A percentile compares a stretch with the other conserved stretches of the same genome.
Evolutionary conservation across 352 stramenopile genomes (phyloP).

Genomic region (Peronosclerospora sorghi): DNA sequence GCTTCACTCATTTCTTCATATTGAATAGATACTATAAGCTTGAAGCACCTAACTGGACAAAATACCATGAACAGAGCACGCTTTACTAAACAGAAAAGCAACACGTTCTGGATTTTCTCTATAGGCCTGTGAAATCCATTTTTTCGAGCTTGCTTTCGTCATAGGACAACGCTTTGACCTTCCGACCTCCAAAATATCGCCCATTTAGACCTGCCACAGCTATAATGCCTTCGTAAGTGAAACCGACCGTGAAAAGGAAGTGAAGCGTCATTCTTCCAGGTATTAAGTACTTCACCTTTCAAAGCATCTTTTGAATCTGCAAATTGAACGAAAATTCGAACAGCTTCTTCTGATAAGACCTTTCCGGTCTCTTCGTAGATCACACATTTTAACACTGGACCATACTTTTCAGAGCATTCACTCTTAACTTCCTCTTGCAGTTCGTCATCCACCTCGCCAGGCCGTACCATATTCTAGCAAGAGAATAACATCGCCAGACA

Average conservation of each 20-base stretch:
- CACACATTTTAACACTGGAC: constrained; percentile 61
- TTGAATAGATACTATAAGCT: too few relatives aligned
- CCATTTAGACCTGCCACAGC: constrained; percentile 73
- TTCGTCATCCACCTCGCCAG: constrained; percentile 82
- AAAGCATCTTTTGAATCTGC: constrained; percentile 45
- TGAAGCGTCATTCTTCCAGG: too few relatives aligned
- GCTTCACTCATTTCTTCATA: too few relatives aligned
- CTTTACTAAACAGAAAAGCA: constrained; percentile 2
- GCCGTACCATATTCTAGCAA: constrained; percentile 85
- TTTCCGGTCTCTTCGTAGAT: constrained; percentile 53
- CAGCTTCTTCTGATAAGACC: constrained; percentile 51
- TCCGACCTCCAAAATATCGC: constrained; percentile 83
- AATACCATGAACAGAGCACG: neutral
- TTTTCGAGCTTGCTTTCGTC: constrained; percentile 70
- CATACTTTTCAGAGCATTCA: constrained; percentile 79
- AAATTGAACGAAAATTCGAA: constrained; percentile 88
- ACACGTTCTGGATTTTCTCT: constrained; percentile 4
- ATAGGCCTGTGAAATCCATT: constrained; percentile 41
- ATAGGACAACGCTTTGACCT: constrained; percentile 73
- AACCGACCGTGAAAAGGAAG: neutral
- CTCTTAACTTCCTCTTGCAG: constrained; percentile 82
- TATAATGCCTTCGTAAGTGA: constrained; percentile 9
- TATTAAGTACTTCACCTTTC: constrained; percentile 64
- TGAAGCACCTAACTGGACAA: too few relatives aligned
- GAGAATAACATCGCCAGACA: neutral